Evolutionary conservation across 306 rosid species (phyloP).

Genomic region (Quercus aquifolioides): DNA sequence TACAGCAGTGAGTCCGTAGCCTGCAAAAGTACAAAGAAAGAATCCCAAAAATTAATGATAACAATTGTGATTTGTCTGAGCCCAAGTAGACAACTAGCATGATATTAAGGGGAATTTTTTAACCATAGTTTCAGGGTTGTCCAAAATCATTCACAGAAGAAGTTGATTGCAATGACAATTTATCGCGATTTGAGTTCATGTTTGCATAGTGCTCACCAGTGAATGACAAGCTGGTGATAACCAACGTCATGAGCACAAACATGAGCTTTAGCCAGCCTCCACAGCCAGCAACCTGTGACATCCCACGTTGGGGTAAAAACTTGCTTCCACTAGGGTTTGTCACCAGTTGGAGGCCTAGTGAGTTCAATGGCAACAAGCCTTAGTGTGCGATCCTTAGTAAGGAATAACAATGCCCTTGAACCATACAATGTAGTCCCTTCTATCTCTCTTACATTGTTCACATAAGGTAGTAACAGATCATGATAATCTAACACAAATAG

Average conservation of each 20-base stretch:
- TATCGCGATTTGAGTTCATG: neutral
- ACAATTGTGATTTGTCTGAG: neutral
- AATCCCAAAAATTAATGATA: neutral
- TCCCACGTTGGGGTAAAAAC: conserved; percentile 27
- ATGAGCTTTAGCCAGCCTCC: conserved; percentile 36
- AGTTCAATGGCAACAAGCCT: conserved; percentile 39
- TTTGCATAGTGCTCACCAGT: conserved; percentile 17
- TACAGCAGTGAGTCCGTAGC: neutral
- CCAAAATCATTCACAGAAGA: neutral
- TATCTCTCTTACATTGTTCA: conserved; percentile 29
- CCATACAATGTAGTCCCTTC: conserved; percentile 36
- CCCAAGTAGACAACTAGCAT: neutral
- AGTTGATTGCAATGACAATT: neutral
- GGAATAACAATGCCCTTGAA: conserved; percentile 36
- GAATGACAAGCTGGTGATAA: conserved; percentile 37
- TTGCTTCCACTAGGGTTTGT: conserved; percentile 26
- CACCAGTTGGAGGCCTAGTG: conserved; percentile 26
- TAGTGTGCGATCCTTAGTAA: conserved; percentile 24
- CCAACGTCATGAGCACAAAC: conserved; percentile 38
- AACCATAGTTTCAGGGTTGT: neutral
- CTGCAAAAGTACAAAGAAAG: no score
- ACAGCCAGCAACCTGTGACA: conserved; percentile 28
- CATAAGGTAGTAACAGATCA: conserved; percentile 31
- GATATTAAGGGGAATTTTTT: neutral
- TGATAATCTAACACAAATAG: conserved; percentile 34